Conservation (phyloP, 208 protist species). For the Histomonas meleagridis region DNA sequence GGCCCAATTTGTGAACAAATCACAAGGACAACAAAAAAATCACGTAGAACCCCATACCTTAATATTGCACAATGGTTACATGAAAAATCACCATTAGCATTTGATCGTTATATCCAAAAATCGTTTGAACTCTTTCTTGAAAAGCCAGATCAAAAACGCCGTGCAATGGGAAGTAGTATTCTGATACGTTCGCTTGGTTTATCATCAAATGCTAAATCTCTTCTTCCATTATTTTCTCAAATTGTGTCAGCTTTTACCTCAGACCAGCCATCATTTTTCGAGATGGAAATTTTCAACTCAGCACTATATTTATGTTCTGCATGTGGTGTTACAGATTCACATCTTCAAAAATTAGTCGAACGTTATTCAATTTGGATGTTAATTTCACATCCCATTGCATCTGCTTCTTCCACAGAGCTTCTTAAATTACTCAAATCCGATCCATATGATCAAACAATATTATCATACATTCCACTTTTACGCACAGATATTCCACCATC, state of each 20-base stretch:
- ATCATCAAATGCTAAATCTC: not conserved
- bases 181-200: not conserved
- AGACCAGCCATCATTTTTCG: not conserved
- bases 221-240: not conserved
- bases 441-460: not conserved
- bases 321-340: not conserved
- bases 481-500: not conserved
- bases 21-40: not conserved
- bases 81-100: not conserved
- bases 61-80: not conserved
- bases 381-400: not conserved
- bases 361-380: not conserved
- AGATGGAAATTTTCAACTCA: constrained; percentile 30
- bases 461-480: not conserved
- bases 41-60: not conserved
- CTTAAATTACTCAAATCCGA: not conserved
- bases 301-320: not conserved
- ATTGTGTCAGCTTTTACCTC: not conserved
- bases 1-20: constrained; percentile 37
- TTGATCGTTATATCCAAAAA: not conserved
- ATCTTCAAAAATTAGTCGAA: not conserved
- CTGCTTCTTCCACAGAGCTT: not conserved
- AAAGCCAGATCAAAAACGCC: not conserved
- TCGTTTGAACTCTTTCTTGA: not conserved
- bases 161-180: not conserved